These are phyloP conservation scores for Ophiostoma angusticollis DNA, from an alignment of 2,329 filamentous ascomycete genomes.

Conservation along the genomic window DNA sequence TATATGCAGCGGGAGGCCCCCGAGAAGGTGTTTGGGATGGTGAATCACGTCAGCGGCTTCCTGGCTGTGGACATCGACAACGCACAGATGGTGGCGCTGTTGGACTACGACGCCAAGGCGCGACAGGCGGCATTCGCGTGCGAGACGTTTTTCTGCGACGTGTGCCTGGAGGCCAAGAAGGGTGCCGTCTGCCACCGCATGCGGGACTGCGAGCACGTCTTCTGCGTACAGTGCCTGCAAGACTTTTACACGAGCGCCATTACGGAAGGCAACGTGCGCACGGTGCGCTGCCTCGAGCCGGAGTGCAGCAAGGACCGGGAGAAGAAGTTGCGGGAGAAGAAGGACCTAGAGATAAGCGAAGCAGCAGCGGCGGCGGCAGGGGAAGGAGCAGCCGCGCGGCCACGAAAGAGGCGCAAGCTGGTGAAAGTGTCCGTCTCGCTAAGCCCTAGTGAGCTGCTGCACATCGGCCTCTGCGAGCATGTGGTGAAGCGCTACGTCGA, in stretches of 20 bases:
- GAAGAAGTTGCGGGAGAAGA: no score
- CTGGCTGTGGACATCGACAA: slow-evolving; percentile 41
- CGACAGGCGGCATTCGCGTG: slow-evolving; percentile 65
- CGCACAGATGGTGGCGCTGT: slow-evolving; percentile 55
- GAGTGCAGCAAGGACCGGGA: slow-evolving; percentile 57
- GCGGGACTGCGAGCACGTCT: slow-evolving; percentile 77
- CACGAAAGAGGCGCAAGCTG: slow-evolving; percentile 45
- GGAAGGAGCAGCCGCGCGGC: slow-evolving; percentile 28
- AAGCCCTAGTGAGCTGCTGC: slow-evolving; percentile 70
- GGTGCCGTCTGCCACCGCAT: slow-evolving; percentile 70
- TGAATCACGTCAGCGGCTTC: slow-evolving; percentile 31
- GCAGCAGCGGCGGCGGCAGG: slow-evolving; percentile 16
- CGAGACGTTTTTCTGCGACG: slow-evolving; percentile 75
- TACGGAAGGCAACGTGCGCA: slow-evolving; percentile 65
- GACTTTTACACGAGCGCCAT: slow-evolving; percentile 88
- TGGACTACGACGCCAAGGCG: slow-evolving; percentile 67
- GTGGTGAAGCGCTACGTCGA: slow-evolving; percentile 75
- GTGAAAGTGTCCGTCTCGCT: no score
- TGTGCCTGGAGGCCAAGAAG: slow-evolving; percentile 91
- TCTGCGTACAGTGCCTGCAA: slow-evolving; percentile 75
- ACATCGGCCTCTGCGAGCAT: slow-evolving; percentile 58
- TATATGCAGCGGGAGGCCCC: slow-evolving; percentile 46
- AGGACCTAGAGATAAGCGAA: no score
- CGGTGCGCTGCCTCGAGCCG: slow-evolving; percentile 68
- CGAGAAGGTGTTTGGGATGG: slow-evolving; percentile 45